Percentiles rank a stretch among this genome's conserved stretches.
Evolutionary conservation across 2,329 filamentous ascomycete species (phyloP).

Genomic region (Plectosphaerella cucumerina): DNA sequence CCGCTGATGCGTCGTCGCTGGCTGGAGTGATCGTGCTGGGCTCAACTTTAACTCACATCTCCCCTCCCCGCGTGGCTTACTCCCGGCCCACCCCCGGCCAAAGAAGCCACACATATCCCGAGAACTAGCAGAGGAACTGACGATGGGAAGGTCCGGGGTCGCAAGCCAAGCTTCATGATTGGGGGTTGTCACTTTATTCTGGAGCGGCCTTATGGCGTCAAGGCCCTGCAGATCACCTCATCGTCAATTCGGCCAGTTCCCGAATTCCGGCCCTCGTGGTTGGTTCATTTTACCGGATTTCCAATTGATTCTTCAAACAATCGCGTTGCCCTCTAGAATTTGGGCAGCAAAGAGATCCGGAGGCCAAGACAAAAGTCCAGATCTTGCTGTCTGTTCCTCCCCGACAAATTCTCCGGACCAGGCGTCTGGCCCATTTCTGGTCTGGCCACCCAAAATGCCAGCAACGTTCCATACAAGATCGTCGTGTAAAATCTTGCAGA

Average conservation of each 20-base stretch:
- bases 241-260: neutral
- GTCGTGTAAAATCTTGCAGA: no score
- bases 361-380: no score
- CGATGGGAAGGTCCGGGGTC: neutral
- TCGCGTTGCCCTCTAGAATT: no score
- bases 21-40: neutral
- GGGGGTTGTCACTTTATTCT: neutral
- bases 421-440: no score
- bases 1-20: no score
- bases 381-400: no score
- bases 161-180: neutral
- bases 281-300: neutral
- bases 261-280: neutral
- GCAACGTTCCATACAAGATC: no score
- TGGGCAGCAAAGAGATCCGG: no score
- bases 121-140: neutral
- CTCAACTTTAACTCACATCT: neutral
- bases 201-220: neutral
- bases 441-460: no score
- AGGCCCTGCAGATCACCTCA: neutral
- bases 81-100: neutral
- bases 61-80: neutral
- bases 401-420: no score
- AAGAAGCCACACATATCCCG: neutral
- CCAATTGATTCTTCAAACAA: no score